Evolutionary conservation across 495 filamentous ascomycete species (phyloP), one percentile per base, ranked within the genome.

Genomic region (Penicillium longicatenatum): DNA sequence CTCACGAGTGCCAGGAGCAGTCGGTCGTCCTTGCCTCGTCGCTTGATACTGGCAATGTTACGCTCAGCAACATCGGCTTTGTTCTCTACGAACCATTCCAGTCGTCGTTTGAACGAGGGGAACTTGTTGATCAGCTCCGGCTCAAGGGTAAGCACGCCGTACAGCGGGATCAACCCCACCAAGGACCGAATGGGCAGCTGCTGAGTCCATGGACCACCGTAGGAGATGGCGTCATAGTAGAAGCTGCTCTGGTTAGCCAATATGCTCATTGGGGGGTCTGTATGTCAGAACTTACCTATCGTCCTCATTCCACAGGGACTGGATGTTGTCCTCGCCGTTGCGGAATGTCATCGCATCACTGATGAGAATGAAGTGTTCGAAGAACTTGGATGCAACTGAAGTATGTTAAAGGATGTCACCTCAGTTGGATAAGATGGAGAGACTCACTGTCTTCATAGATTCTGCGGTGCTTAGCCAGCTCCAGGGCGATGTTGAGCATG

Each of bases 171-270:
- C 42, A 98, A 76, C 6, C 93, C 93, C 24, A 98, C 93, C 16
- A 98, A 83, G 4, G 93, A 97, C 54, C 90, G 78, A 42, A 98
- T 89, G 2, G 91, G 93, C 58, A 98, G 84, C 65, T 97, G 92
- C 70, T 96, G 90, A 33, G 89, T 88, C 86, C 88, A 94, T 29
- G 91, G 93, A 8, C 91, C 92, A 33, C 94, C 93, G 80, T 90
- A 97, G 8, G 91, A 92, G 55, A 98, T 97, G 24, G 93, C 93
- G 77, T 98, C 93, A 73, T 98, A 98, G 79, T 98, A 98, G 80
- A 98, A 98, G 22, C 82, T 80, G 52, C 9, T 6, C 3, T 47
- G 5, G 30, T 66, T 46, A 70, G 60, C 54, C 4, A 30, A 17
- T 52, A 14, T 10, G 5, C 7, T 22, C 20, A 46, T n/a, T n/a